Conservation (phyloP, 225 moss, liverwort and hornwort genomes). For the Antitrichia curtipendula region DNA sequence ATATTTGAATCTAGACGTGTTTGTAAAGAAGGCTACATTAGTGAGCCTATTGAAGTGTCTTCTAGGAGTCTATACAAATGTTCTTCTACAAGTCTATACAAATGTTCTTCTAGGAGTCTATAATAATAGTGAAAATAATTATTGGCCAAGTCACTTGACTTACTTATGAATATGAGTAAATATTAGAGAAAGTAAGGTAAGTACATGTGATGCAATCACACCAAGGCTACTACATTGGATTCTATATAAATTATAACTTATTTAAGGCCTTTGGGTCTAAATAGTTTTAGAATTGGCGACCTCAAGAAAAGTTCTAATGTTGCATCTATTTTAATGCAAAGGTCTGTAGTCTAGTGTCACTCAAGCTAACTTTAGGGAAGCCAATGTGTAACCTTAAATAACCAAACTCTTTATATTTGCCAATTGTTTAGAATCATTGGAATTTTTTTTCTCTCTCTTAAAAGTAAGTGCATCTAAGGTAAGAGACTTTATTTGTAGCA, state of each 20-base stretch:
- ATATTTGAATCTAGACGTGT: fast-evolving
- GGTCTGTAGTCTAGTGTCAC: neutral
- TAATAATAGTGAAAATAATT: neutral
- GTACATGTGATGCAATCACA: neutral
- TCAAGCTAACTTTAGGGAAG: too few relatives aligned
- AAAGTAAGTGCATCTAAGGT: neutral
- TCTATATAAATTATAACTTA: neutral
- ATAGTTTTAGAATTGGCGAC: neutral
- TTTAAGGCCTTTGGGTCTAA: fast-evolving
- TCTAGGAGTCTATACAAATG: neutral
- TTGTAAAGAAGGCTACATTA: neutral
- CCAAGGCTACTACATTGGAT: neutral
- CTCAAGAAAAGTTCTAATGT: neutral
- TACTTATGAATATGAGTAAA: neutral
- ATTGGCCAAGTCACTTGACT: neutral
- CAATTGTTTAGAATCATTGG: neutral
- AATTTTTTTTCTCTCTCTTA: neutral
- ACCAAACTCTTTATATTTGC: neutral
- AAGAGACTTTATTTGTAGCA: neutral
- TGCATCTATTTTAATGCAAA: neutral
- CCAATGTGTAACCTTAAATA: neutral
- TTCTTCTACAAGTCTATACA: neutral
- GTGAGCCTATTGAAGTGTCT: neutral
- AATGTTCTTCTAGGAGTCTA: neutral
- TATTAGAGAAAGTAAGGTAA: neutral